Base-by-base conservation (phyloP, 352 stramenopile genomes). In the Pythium vanterpoolii region DNA sequence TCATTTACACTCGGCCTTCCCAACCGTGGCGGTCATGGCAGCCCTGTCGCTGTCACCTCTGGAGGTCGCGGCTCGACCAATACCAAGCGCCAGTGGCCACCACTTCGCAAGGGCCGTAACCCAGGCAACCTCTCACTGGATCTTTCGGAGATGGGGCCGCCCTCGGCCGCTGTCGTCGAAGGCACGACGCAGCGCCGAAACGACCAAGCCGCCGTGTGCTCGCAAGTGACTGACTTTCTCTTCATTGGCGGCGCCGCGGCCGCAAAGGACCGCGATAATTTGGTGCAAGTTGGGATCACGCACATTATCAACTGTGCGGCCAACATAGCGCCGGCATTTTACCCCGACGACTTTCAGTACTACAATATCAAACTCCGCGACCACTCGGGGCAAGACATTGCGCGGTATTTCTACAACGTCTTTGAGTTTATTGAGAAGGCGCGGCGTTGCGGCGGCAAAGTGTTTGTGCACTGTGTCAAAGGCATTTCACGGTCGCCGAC, bases 301-400 rank as follows among this genome's bases (percentile, higher is more conserved):
- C 89, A 97, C 66, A 71, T 97, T 34, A 86, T 97, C 64, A 97
- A 97, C 54, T 96, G 87, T 54, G 87, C 87, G 0, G 89, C 83
- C 14, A 86, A 69, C 36, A 79, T 93, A 10, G 78, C 84, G 28
- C 83, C 87, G 23, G 77, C 81, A 38, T 83, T 79, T 27, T 95
- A 88, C 40, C 85, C 88, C 0, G 60, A 88, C 18, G 75, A 89
- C 0, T 96, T 97, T 39, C 66, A 68, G 46, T 97, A 97, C 58
- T 87, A 90, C 46, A 92, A 89, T 63, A 72, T 96, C 39, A 72
- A 75, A n/a, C 73, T 97, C n/a, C 86, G 83, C 2, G 89, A 97
- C 62, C 86, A 97, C 64, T 88, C 83, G 45, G 86, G 79, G 36
- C 82, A 96, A 58, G 87, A 96, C 53, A 91, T 96, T 56, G 74